Base-by-base conservation (phyloP, 805 yeast genomes). In the Schwanniomyces sp. region DNA sequence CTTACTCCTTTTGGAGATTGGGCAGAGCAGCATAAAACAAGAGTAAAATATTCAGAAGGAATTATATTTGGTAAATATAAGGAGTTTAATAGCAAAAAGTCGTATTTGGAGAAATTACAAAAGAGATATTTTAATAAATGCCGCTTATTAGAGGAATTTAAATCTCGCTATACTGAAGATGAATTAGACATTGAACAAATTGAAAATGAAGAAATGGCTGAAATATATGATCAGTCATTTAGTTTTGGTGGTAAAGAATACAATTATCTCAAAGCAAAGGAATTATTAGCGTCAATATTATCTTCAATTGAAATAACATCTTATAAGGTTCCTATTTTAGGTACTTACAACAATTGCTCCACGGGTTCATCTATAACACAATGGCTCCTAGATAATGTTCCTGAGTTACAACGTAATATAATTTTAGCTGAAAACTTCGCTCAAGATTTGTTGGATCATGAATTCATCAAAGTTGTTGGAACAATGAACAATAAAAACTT, bases 101-200 rank as follows among this genome's bases (percentile, higher is more conserved):
- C 63, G 11, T 63, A 66, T 30, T 81, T 84, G 44, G 86, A 81
- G 40, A 74, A 76, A 53, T 72, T 79, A 52, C 89, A 83, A 62
- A 83, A 80, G 63, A 78, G 77, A 47, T 89, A 89, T 63, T 88
- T 86, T 74, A 86, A 84, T 65, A 86, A 85, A 60, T 88, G 94
- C 63, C 72, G 95, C 44, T 69, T 81, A 50, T 72, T 86, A 45
- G 96, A 88, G 62, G 88, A 85, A 47, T 76, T 81, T 58, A 80
- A 75, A 53, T 65, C 76, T 1, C 74, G 74, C 39, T 71, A 71
- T 47, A 60, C 72, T 10, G 81, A 74, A 18, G 82, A 77, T 8
- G 78, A 75, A 44, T 54, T 72, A 30, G 51, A 51, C 24, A 21
- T 42, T 12, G 67, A 73, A 34, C 67, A 58, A 59, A 27, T 66